A percentile compares a stretch with the other conserved stretches of the same genome.
These are phyloP conservation scores for Isatis tinctoria DNA, from an alignment of 345 rosid species.

Conservation along the genomic window DNA sequence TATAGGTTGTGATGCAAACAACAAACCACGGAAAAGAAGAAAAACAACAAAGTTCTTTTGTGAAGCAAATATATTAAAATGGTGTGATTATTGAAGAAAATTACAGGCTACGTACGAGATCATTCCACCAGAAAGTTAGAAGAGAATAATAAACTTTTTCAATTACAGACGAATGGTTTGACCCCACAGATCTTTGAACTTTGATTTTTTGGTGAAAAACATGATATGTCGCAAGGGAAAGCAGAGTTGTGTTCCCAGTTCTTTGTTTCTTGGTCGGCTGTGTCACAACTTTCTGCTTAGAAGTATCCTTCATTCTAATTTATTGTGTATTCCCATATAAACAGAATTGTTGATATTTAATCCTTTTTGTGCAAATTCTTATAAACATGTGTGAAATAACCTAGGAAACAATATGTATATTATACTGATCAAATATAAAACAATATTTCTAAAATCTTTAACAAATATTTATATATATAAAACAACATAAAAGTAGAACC, in stretches of 20 bases:
- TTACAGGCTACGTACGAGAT: background rate
- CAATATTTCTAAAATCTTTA: no score
- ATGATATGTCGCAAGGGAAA: background rate
- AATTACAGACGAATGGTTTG: slow-evolving; percentile 22
- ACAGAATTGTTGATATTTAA: background rate
- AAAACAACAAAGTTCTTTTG: background rate
- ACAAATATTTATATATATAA: no score
- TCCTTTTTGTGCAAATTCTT: no score
- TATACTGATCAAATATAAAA: no score
- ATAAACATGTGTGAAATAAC: background rate
- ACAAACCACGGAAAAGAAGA: no score
- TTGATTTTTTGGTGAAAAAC: background rate
- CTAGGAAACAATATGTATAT: no score
- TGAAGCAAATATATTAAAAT: background rate
- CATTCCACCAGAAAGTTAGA: background rate
- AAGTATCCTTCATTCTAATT: background rate
- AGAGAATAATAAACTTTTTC: slow-evolving; percentile 23
- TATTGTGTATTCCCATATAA: background rate
- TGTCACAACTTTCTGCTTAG: background rate
- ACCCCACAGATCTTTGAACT: slow-evolving; percentile 13
- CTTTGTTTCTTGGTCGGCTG: slow-evolving; percentile 12
- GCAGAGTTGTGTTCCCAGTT: background rate
- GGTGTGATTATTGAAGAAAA: background rate
- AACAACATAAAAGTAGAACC: no score
- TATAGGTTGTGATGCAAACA: no score